A percentile compares a stretch with the other conserved stretches of the same genome.
phyloP scores from a whole-genome alignment of 192 early-diverging fungal genomes.

The Gonapodya prolifera region DNA sequence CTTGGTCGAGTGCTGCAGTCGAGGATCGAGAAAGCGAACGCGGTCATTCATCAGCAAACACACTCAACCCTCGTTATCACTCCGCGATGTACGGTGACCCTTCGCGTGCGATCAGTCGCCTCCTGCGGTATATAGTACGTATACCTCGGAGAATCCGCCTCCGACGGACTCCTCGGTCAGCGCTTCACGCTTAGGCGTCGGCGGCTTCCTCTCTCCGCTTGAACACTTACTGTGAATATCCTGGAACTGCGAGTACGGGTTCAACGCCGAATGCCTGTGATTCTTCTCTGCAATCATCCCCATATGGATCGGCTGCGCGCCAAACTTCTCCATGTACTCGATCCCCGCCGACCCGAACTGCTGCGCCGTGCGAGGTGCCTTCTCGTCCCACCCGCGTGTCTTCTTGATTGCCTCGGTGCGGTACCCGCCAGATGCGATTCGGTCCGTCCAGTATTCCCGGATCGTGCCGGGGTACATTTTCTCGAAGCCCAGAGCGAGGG shows the following conservation, averaged over 20 bases:
- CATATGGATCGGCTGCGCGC: slow-evolving; percentile 38
- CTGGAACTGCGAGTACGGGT: slow-evolving; percentile 5
- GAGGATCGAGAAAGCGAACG: too few relatives aligned
- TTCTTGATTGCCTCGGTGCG: slow-evolving; percentile 29
- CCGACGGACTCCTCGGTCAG: too few relatives aligned
- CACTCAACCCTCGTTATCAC: too few relatives aligned
- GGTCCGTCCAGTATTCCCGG: background rate
- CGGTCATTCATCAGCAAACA: too few relatives aligned
- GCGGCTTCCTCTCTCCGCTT: too few relatives aligned
- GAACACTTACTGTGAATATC: background rate
- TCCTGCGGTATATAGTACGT: too few relatives aligned
- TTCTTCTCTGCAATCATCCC: slow-evolving; percentile 63
- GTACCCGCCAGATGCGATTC: background rate
- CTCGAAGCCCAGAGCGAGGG: slow-evolving; percentile 65
- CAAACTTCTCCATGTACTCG: slow-evolving; percentile 47
- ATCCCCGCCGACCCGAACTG: slow-evolving; percentile 63
- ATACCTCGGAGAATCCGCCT: too few relatives aligned
- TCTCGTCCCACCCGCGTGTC: slow-evolving; percentile 33
- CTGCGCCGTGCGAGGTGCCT: slow-evolving; percentile 47
- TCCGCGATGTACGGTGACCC: too few relatives aligned
- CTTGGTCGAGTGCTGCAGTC: slow-evolving; percentile 48
- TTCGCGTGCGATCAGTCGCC: too few relatives aligned
- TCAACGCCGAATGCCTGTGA: slow-evolving; percentile 35
- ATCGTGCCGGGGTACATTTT: slow-evolving; percentile 15
- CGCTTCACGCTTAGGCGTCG: too few relatives aligned